phyloP scores from a whole-genome alignment of 2,329 filamentous ascomycete genomes.

The Fusarium falciforme region DNA sequence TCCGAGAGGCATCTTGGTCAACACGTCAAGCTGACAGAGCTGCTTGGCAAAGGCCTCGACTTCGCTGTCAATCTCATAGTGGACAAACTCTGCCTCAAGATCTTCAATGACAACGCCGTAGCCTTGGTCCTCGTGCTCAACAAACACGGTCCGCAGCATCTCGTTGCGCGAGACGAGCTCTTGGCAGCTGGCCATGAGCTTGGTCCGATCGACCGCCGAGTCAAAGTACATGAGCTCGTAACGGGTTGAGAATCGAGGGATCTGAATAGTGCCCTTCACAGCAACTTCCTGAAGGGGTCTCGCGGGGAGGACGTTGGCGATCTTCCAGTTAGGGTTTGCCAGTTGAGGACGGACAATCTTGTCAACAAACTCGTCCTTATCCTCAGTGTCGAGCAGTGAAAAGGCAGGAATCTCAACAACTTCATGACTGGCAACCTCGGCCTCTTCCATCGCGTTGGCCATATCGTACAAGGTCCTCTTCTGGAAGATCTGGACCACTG shows the following conservation, averaged over 20 bases:
- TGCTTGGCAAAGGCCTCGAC: slow-evolving; percentile 63
- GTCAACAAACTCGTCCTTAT: background rate
- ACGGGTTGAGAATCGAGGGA: slow-evolving; percentile 70
- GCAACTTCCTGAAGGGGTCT: background rate
- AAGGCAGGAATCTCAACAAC: background rate
- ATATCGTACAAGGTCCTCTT: background rate
- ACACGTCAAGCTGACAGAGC: slow-evolving; percentile 67
- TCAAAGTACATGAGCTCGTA: slow-evolving; percentile 75
- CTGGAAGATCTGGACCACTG: background rate
- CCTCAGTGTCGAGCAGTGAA: background rate
- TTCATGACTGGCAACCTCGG: background rate
- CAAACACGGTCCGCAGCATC: slow-evolving; percentile 74
- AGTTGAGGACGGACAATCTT: background rate
- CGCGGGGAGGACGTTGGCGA: background rate
- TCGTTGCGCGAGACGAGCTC: slow-evolving; percentile 70
- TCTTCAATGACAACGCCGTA: slow-evolving; percentile 65
- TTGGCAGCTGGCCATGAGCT: slow-evolving; percentile 62
- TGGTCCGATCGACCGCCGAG: slow-evolving; percentile 58
- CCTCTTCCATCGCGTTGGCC: background rate
- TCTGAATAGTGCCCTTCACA: slow-evolving; percentile 41
- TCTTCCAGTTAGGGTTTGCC: background rate
- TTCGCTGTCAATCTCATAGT: slow-evolving; percentile 51
- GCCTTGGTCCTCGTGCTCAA: slow-evolving; percentile 61
- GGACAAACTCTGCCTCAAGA: background rate
- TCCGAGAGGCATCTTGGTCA: slow-evolving; percentile 66